A percentile compares a stretch with the other conserved stretches of the same genome.
Conservation (phyloP, 352 stramenopile species). For the Pelagophyceae sp. region DNA sequence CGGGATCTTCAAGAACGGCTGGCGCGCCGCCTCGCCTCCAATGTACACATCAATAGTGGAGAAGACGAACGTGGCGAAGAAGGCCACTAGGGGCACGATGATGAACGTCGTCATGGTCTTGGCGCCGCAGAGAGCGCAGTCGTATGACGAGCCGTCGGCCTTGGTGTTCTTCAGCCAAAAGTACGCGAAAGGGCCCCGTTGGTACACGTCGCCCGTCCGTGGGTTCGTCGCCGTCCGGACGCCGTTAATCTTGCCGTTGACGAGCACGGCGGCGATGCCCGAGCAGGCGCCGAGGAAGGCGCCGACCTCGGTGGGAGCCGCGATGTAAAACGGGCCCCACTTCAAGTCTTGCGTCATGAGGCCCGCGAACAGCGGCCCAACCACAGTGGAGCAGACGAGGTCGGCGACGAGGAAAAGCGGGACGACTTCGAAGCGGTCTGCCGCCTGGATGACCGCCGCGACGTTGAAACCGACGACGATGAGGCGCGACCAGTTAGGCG, state of each 20-base stretch:
- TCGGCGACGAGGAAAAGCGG: conserved; percentile 51
- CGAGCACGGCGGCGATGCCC: conserved; percentile 43
- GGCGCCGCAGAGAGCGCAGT: conserved; percentile 48
- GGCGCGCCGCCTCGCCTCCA: conserved; percentile 37
- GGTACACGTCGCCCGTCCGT: conserved; percentile 38
- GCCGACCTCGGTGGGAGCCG: conserved; percentile 45
- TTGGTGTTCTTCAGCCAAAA: conserved; percentile 48
- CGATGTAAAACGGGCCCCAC: not conserved
- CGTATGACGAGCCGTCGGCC: conserved; percentile 3
- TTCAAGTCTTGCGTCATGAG: conserved; percentile 42
- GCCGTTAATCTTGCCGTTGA: conserved; percentile 45
- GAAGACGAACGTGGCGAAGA: conserved; percentile 41
- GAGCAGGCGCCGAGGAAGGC: conserved; percentile 43
- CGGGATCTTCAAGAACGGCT: conserved; percentile 36
- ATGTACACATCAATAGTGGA: conserved; percentile 42
- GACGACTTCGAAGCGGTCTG: conserved; percentile 47
- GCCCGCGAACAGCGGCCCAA: conserved; percentile 47
- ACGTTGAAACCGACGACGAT: conserved; percentile 50
- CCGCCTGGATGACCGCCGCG: conserved; percentile 43
- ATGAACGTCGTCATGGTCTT: conserved; percentile 56
- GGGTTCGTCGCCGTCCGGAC: conserved; percentile 34
- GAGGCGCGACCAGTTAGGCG: conserved; percentile 22
- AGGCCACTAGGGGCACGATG: conserved; percentile 40
- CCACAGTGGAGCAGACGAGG: conserved; percentile 48
- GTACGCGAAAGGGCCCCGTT: conserved; percentile 41